Base-by-base conservation (phyloP, 176 grass and related monocot species). In the Juncus inflexus region DNA sequence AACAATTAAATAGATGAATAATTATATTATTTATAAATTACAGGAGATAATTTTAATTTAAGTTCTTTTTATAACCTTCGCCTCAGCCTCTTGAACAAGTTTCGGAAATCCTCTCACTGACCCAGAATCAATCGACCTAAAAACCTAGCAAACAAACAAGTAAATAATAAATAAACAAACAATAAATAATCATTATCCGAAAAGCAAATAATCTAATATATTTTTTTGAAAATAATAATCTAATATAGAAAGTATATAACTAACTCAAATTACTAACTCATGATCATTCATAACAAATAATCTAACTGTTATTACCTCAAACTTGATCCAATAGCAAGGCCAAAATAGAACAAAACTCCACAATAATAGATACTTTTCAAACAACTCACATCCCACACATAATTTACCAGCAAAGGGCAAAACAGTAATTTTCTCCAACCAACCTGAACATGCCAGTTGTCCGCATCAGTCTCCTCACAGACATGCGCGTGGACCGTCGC, bases 361-460 rank as follows among this genome's bases (percentile, higher is more conserved):
- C n/a, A n/a, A n/a, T n/a, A n/a, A n/a, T n/a, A n/a, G n/a, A n/a
- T n/a, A n/a, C n/a, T n/a, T n/a, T n/a, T 14, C 4, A 42, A 15
- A 15, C 19, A 28, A 28, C 19, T 28, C 19, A 28, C 0, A 28
- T 28, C 1, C 19, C 19, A 28, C 35, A 38, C 12, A 65, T 43
- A 43, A 15, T 43, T 45, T 1, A 52, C 49, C 13, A 43, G 5
- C 5, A 6, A 36, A 37, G 4, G 52, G 28, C 12, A 73, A 65
- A 69, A 11, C 19, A 63, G 52, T 37, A 36, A 80, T 10, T 35
- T 35, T 35, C 9, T n/a, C 42, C 12, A 36, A 39, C 37, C 12
- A 54, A 87, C 84, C 73, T 87, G 79, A 8, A 83, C 79, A 53
- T 87, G 84, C 79, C 84, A 87, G 55, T 82, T 79, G 62, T 87